Conservation (phyloP, 805 yeast species). For the Nakazawaea wyomingensis region DNA sequence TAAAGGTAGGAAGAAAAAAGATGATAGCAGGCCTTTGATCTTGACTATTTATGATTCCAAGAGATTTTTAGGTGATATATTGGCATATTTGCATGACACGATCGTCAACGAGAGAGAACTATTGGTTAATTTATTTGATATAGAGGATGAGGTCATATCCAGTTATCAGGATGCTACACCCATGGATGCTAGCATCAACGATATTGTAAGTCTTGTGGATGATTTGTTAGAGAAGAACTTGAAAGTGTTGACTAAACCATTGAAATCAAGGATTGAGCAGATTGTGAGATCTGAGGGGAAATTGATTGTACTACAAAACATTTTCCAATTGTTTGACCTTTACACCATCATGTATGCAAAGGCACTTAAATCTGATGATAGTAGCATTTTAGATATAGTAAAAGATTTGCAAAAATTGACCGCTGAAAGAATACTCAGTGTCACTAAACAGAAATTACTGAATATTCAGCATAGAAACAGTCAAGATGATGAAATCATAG, state of each 20-base stretch:
- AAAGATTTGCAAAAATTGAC: constrained; percentile 27
- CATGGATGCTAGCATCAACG: constrained; percentile 13
- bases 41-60: constrained; percentile 74
- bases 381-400: not conserved
- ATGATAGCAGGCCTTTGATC: constrained; percentile 42
- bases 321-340: constrained; percentile 59
- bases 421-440: constrained; percentile 33
- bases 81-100: constrained; percentile 83
- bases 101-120: constrained; percentile 85
- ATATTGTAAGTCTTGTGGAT: constrained; percentile 18
- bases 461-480: constrained; percentile 16
- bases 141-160: constrained; percentile 21
- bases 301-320: constrained; percentile 48
- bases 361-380: constrained; percentile 20
- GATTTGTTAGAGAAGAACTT: constrained; percentile 46
- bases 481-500: constrained; percentile 22
- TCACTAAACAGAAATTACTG: constrained; percentile 32
- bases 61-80: constrained; percentile 77
- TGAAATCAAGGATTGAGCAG: constrained; percentile 62
- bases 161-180: constrained; percentile 15
- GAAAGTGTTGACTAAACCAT: constrained; percentile 50
- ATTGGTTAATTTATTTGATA: constrained; percentile 54
- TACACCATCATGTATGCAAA: constrained; percentile 67
- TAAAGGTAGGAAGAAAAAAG: not conserved
- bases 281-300: constrained; percentile 60